These are phyloP conservation scores for Chaetoceros muelleri DNA, from an alignment of 108 stramenopile genomes.

Conservation along the genomic window DNA sequence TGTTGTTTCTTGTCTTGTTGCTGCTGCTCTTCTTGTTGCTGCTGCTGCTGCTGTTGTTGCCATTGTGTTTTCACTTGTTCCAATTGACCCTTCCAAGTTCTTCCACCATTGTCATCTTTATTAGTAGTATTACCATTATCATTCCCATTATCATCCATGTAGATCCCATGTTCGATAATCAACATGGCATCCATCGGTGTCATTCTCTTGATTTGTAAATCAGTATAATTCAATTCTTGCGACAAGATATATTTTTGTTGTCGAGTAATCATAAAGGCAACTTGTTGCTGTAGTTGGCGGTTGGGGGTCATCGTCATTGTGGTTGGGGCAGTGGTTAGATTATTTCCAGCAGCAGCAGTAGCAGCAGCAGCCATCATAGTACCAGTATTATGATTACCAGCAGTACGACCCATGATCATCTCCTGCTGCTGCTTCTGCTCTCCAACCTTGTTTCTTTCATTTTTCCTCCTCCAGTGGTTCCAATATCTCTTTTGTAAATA, in stretches of 20 bases:
- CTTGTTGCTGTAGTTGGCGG: too few relatives aligned
- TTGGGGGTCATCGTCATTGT: too few relatives aligned
- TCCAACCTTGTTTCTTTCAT: too few relatives aligned
- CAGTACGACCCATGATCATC: too few relatives aligned
- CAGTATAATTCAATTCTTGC: conserved; percentile 23
- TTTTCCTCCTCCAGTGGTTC: too few relatives aligned
- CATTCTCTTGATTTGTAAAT: conserved; percentile 21
- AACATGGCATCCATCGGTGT: conserved; percentile 34
- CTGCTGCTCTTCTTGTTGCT: not conserved
- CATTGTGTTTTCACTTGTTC: not conserved
- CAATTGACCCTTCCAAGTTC: not conserved
- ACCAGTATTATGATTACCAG: too few relatives aligned
- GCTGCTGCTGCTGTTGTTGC: not conserved
- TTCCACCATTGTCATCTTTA: not conserved
- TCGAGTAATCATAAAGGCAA: conserved; percentile 54
- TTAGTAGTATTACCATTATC: not conserved
- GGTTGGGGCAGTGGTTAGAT: too few relatives aligned
- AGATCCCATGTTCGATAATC: conserved; percentile 22
- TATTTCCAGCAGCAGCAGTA: too few relatives aligned
- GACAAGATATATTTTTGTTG: conserved; percentile 26
- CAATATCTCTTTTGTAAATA: too few relatives aligned
- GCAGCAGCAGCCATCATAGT: too few relatives aligned
- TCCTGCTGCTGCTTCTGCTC: too few relatives aligned
- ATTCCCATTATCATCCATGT: not conserved
- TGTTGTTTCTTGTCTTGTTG: not conserved